A percentile compares a stretch with the other conserved stretches of the same genome.
Conservation (phyloP, 306 rosid genomes). For the Quillaja saponaria region DNA sequence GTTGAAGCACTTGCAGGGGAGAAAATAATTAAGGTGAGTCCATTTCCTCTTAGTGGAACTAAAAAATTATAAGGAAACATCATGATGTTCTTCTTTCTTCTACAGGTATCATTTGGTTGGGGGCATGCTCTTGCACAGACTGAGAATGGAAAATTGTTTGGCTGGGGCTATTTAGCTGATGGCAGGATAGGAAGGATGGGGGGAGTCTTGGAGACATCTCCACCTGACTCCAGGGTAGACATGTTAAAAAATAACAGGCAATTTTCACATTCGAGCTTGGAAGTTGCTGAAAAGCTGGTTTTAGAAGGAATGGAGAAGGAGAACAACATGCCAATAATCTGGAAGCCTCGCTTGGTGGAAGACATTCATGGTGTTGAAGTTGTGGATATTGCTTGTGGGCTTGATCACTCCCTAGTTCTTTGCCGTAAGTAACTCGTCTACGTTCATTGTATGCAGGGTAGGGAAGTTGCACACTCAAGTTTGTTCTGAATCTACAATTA, state of each 20-base stretch:
- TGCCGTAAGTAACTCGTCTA: conserved; percentile 55
- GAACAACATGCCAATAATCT: conserved; percentile 72
- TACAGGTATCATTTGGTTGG: conserved; percentile 89
- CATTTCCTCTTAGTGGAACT: background rate
- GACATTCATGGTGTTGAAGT: conserved; percentile 59
- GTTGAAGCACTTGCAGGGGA: conserved; percentile 68
- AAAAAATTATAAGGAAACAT: too few species aligned
- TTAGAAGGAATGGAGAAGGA: conserved; percentile 69
- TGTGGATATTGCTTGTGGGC: conserved; percentile 80
- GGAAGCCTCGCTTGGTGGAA: conserved; percentile 79
- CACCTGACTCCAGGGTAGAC: conserved; percentile 38
- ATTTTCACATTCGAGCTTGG: conserved; percentile 41
- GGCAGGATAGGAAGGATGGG: conserved; percentile 75
- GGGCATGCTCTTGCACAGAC: conserved; percentile 87
- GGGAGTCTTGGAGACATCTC: conserved; percentile 52
- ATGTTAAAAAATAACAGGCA: conserved; percentile 18
- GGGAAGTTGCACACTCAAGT: conserved; percentile 8
- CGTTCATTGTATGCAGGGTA: conserved; percentile 19
- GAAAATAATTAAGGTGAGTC: conserved; percentile 64
- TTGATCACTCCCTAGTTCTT: conserved; percentile 86
- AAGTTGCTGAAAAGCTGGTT: conserved; percentile 70
- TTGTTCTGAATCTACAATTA: conserved; percentile 22
- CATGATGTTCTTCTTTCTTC: too few species aligned
- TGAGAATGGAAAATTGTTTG: conserved; percentile 79
- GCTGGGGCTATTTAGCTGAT: conserved; percentile 92